Percentiles rank a stretch among this genome's conserved stretches.
Evolutionary conservation across 2,329 filamentous ascomycete genomes (phyloP).

Genomic region (Sporothrix protearum): DNA sequence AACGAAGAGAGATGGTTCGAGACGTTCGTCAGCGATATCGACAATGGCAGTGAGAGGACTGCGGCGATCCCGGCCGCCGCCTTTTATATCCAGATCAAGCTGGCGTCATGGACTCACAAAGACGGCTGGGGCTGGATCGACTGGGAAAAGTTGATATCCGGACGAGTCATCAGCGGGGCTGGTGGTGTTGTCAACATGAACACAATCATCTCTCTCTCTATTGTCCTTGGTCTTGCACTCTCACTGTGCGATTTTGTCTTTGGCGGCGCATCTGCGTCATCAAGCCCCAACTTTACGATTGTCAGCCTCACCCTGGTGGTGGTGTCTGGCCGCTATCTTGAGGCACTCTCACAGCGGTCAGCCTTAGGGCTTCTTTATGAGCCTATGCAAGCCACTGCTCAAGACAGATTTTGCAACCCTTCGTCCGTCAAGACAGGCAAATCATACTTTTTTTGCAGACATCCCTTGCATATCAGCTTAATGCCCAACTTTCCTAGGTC

Average conservation of each 20-base stretch:
- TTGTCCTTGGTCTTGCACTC: neutral
- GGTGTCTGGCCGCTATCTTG: neutral
- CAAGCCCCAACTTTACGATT: neutral
- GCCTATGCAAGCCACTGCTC: neutral
- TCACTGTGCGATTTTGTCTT: neutral
- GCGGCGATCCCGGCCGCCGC: neutral
- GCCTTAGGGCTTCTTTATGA: neutral
- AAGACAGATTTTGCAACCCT: neutral
- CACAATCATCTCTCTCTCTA: neutral
- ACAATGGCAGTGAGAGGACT: neutral
- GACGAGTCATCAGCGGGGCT: neutral
- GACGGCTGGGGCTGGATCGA: neutral
- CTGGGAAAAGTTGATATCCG: neutral
- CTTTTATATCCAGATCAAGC: neutral
- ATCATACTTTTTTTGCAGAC: neutral
- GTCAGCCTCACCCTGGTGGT: neutral
- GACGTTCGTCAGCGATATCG: neutral
- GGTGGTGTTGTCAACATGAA: neutral
- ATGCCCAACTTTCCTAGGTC: neutral
- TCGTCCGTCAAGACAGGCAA: neutral
- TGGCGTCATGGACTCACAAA: neutral
- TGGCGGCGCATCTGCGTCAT: neutral
- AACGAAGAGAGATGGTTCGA: neutral
- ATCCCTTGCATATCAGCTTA: no score
- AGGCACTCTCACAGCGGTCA: neutral